Evolutionary conservation across 768 basidiomycete species (phyloP).

Genomic region (Coprinopsis sp.): DNA sequence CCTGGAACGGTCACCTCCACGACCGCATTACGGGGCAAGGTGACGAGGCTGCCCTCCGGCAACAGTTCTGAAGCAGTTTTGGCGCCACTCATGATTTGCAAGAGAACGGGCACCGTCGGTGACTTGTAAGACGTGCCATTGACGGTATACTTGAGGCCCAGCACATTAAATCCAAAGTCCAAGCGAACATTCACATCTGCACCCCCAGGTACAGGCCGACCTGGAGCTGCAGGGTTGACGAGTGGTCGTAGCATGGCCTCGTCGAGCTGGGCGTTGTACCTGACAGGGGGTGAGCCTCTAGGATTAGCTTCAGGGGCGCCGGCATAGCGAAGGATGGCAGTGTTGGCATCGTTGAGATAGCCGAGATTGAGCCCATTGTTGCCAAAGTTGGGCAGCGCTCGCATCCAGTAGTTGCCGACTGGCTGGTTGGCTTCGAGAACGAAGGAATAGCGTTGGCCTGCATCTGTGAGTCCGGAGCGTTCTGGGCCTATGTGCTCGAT

Average conservation of each 20-base stretch:
- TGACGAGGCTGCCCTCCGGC: slow-evolving; percentile 3
- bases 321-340: slow-evolving; percentile 45
- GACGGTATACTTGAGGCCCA: neutral
- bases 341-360: slow-evolving; percentile 36
- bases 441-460: slow-evolving; percentile 38
- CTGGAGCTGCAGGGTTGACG: slow-evolving; percentile 25
- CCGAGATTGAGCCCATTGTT: slow-evolving; percentile 6
- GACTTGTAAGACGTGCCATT: slow-evolving; percentile 4
- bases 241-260: slow-evolving; percentile 40
- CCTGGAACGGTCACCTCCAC: slow-evolving; percentile 35
- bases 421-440: slow-evolving; percentile 39
- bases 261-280: slow-evolving; percentile 16
- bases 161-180: slow-evolving; percentile 20
- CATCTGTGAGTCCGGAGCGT: neutral
- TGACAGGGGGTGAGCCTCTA: slow-evolving; percentile 17
- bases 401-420: slow-evolving; percentile 51
- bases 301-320: slow-evolving; percentile 41
- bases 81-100: slow-evolving; percentile 22
- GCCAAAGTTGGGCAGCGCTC: slow-evolving; percentile 28
- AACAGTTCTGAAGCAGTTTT: slow-evolving; percentile 18
- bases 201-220: slow-evolving; percentile 28
- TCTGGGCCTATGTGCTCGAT: slow-evolving; percentile 13
- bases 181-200: slow-evolving; percentile 40
- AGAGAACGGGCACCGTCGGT: slow-evolving; percentile 7
- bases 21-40: slow-evolving; percentile 15